A percentile compares a stretch with the other conserved stretches of the same genome.
phyloP scores from a whole-genome alignment of 2,329 filamentous ascomycete species.

The Juglanconis sp. region DNA sequence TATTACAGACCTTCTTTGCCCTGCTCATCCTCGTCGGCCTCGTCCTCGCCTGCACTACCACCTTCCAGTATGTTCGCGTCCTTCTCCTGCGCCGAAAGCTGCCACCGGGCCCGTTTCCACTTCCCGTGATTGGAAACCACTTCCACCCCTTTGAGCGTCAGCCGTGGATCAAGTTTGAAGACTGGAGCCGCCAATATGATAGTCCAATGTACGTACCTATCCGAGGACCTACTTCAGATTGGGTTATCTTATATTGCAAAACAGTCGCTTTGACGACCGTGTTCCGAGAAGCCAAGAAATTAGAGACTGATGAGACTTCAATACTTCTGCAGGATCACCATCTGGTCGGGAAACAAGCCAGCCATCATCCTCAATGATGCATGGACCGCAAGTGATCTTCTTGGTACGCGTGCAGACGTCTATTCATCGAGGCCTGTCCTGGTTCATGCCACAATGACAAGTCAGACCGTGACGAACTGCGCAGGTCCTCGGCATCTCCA shows the following conservation, averaged over 20 bases:
- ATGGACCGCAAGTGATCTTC: slow-evolving; percentile 7
- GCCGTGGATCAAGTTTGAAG: slow-evolving; percentile 1
- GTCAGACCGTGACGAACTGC: background rate
- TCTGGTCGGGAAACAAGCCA: slow-evolving; percentile 2
- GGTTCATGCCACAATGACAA: background rate
- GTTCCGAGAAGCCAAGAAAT: no score
- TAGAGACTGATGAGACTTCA: background rate
- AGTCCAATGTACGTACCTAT: background rate
- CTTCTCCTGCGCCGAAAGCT: slow-evolving; percentile 7
- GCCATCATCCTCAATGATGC: slow-evolving; percentile 1
- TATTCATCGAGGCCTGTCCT: slow-evolving; percentile 2
- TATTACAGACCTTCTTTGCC: background rate
- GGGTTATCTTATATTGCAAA: no score
- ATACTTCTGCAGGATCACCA: background rate
- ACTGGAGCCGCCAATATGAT: slow-evolving; percentile 1
- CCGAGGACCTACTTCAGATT: background rate
- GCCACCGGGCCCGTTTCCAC: slow-evolving; percentile 5
- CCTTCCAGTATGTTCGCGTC: background rate
- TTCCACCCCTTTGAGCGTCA: background rate
- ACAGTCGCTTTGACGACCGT: no score
- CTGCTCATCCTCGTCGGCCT: background rate
- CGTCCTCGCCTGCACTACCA: background rate
- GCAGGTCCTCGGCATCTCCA: no score
- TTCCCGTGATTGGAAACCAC: slow-evolving; percentile 6
- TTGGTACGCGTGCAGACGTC: background rate